phyloP scores from a whole-genome alignment of 805 yeast genomes.

The Pichia paraexigua region DNA sequence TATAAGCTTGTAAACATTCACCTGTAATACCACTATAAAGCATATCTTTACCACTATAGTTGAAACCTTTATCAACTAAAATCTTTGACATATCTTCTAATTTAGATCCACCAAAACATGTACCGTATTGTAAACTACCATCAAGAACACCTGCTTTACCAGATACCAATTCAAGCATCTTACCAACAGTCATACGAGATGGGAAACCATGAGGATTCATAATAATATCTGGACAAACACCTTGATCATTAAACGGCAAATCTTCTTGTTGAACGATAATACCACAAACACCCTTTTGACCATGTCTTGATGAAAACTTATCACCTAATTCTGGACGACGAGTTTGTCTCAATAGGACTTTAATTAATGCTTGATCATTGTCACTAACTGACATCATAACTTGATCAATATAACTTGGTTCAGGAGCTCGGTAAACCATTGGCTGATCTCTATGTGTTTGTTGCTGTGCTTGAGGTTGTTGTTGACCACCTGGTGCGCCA shows the following conservation, averaged over 20 bases:
- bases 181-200: conserved; percentile 99
- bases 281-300: conserved; percentile 99
- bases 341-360: conserved; percentile 87
- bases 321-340: conserved; percentile 98
- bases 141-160: conserved; percentile 97
- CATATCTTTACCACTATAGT: conserved; percentile 96
- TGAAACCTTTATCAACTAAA: conserved; percentile 84
- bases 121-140: conserved; percentile 89
- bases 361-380: conserved; percentile 88
- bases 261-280: conserved; percentile 96
- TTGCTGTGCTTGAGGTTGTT: conserved; percentile 16
- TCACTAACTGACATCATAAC: conserved; percentile 96
- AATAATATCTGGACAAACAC: conserved; percentile 89
- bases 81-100: conserved; percentile 91
- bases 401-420: conserved; percentile 90
- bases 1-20: conserved; percentile 93
- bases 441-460: conserved; percentile 82
- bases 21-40: conserved; percentile 96
- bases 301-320: conserved; percentile 95
- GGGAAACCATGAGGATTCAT: conserved; percentile 99
- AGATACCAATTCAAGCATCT: conserved; percentile 91
- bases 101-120: conserved; percentile 98
- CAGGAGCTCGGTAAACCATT: conserved; percentile 87
- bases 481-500: conserved; percentile 23
- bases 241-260: conserved; percentile 89